Base-by-base conservation (phyloP, 495 filamentous ascomycete species). In the Trichocladium antarcticum region DNA sequence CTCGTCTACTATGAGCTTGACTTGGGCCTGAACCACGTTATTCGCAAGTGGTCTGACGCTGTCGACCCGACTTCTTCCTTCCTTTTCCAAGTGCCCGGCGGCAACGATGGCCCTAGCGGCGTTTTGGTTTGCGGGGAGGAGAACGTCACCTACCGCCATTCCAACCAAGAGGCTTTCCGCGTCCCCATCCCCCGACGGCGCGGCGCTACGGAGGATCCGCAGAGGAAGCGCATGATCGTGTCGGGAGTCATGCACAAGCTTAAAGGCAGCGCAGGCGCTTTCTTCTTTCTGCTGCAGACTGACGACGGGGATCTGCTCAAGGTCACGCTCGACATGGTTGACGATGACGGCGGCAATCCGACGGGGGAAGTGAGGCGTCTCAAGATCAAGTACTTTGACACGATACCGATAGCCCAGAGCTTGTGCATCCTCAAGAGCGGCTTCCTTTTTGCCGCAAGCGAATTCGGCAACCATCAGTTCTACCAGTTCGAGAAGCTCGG, bases 271-370 rank as follows among this genome's bases (percentile, higher is more conserved):
- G 73, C 67, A 3, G 75, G 75, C 20, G 89, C 89, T 1, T 97
- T 97, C 69, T 99, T 99, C 68, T 96, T 95, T 63, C 78, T 99
- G 4, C 72, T 99, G 8, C 93, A 99, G 63, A 84, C 83, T 1
- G 90, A 97, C 41, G 93, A 97, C 62, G 93, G 93, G 20, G 93
- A 99, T 67, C 72, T 99, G 5, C 96, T 99, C 74, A 97, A 97
- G 60, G 77, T 97, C 34, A 96, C 85, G 1, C 74, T 97, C 54
- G 88, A 95, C 49, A 88, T 95, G 82, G 76, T 79, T 0, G 83
- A 89, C 57, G 86, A 95, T 61, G 81, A 81, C 3, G 75, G 81
- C 24, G 86, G 82, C 14, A 82, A 87, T 47, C 69, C 82, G 4
- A 90, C 84, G 2, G 31, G 31, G 11, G 83, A 90, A 57, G 89